Evolutionary conservation across 2,329 filamentous ascomycete species (phyloP), one percentile per base, ranked within the genome.

Genomic region (Trichophyton simii): DNA sequence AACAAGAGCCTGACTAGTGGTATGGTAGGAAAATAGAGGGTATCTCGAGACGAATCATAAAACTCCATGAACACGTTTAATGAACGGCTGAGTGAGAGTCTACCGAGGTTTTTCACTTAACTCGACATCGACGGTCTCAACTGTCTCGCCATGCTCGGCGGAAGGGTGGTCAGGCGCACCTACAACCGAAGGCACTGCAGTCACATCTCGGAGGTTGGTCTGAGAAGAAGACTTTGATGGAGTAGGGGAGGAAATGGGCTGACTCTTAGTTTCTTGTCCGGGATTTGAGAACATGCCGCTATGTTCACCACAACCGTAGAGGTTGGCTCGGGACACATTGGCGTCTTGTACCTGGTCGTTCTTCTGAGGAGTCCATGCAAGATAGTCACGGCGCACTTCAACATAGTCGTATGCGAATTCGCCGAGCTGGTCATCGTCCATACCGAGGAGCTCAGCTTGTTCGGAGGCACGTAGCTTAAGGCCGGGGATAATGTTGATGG

Each of bases 401-500:
- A 80, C 78, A 65, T 79, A 80, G 61, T 80, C 78, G 66, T 80
- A 80, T 22, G 78, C 78, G 64, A 80, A 80, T 66, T 80, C 78
- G 55, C 78, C 78, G 0, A 80, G 72, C 60, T 80, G 78, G 65
- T 80, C 78, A 60, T 80, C 78, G 60, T 80, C 78, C 78, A 80
- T 79, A 58, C 87, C 87, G 25, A 87, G 77, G 60, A 88, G 80
- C 75, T 89, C 87, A 59, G 87, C 85, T 67, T 86, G 84, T 65
- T 83, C 77, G 13, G 79, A 77, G 62, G 85, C 86, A 61, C 87
- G 84, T 58, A 89, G 82, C 67, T 85, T 84, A 36, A 89, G 79
- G 28, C 87, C 86, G 0, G 87, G 87, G 54, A 89, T 78, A 65
- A 85, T 79, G 77, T 89, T 88, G 76, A 89, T 81, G 61, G 83